Percentiles rank a stretch among this genome's conserved stretches.
Evolutionary conservation across 2,329 filamentous ascomycete species (phyloP).

Genomic region (Fulvia fulva): DNA sequence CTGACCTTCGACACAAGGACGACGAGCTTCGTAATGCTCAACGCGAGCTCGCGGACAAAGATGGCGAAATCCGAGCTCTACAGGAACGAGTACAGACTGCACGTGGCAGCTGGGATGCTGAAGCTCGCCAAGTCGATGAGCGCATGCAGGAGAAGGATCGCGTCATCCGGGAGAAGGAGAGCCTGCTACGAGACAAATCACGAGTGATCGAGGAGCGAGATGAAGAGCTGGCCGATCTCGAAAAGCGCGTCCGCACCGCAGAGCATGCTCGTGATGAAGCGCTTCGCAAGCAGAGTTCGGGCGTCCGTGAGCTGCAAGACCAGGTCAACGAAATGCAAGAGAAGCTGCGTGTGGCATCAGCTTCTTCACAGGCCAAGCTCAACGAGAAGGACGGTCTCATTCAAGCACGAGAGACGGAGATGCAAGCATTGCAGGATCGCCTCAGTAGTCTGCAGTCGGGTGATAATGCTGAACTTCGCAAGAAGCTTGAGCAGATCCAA

Average conservation of each 20-base stretch:
- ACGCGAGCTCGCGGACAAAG: conserved; percentile 35
- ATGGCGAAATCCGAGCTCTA: conserved; percentile 35
- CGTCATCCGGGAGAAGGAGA: conserved; percentile 68
- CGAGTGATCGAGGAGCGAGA: conserved; percentile 68
- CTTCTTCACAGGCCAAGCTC: conserved; percentile 39
- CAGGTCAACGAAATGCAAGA: conserved; percentile 48
- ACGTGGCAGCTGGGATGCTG: conserved; percentile 37
- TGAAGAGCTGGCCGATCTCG: conserved; percentile 56
- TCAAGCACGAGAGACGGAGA: conserved; percentile 40
- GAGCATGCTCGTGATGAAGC: conserved; percentile 28
- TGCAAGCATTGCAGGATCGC: conserved; percentile 32
- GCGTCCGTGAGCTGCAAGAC: conserved; percentile 49
- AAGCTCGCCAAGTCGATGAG: conserved; percentile 35
- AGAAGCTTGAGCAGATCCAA: conserved; percentile 31
- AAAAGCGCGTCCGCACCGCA: conserved; percentile 28
- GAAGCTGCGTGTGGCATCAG: conserved; percentile 43
- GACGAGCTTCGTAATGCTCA: conserved; percentile 61
- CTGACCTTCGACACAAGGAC: conserved; percentile 30
- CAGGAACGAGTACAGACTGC: conserved; percentile 36
- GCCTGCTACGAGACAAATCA: conserved; percentile 71
- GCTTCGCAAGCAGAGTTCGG: conserved; percentile 46
- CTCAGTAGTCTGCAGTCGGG: conserved; percentile 29
- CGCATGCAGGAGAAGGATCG: conserved; percentile 36
- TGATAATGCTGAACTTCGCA: conserved; percentile 30
- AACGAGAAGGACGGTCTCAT: conserved; percentile 40